Conservation (phyloP, 306 rosid genomes). For the Phaseolus lunatus region DNA sequence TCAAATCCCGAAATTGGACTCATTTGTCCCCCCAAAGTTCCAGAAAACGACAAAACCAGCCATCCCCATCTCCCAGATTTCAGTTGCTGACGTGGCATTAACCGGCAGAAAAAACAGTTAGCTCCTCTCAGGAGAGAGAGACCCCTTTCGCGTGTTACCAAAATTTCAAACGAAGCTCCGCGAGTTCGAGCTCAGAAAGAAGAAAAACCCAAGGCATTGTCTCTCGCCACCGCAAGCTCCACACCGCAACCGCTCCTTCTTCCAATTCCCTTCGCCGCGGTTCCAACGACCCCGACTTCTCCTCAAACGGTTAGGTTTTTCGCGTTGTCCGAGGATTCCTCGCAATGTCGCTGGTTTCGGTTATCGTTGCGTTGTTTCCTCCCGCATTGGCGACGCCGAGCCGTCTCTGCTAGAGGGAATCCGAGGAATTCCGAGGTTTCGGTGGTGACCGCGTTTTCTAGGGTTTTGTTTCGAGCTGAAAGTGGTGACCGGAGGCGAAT, state of each 20-base stretch:
- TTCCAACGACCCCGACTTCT: conserved; percentile 45
- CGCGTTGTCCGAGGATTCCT: conserved; percentile 38
- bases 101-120: conserved; percentile 51
- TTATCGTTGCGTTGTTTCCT: conserved; percentile 11
- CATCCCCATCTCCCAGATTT: conserved; percentile 65
- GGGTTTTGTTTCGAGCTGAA: conserved; percentile 68
- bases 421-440: conserved; percentile 19
- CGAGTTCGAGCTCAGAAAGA: conserved; percentile 23
- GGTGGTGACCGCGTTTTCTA: conserved; percentile 49
- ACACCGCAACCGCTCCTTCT: conserved; percentile 26
- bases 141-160: conserved; percentile 43
- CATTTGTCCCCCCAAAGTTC: conserved; percentile 49
- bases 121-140: conserved; percentile 41
- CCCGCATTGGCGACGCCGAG: conserved; percentile 18
- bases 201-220: conserved; percentile 49
- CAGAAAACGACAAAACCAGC: conserved; percentile 58
- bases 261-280: conserved; percentile 24
- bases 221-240: conserved; percentile 32
- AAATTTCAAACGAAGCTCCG: conserved; percentile 37
- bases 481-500: conserved; percentile 39
- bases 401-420: conserved; percentile 3
- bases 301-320: conserved; percentile 42
- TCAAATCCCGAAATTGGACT: conserved; percentile 56
- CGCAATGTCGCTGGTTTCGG: conserved; percentile 50
- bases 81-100: conserved; percentile 67